Base-by-base conservation (phyloP, 345 rosid genomes). In the Boechera divaricarpa region DNA sequence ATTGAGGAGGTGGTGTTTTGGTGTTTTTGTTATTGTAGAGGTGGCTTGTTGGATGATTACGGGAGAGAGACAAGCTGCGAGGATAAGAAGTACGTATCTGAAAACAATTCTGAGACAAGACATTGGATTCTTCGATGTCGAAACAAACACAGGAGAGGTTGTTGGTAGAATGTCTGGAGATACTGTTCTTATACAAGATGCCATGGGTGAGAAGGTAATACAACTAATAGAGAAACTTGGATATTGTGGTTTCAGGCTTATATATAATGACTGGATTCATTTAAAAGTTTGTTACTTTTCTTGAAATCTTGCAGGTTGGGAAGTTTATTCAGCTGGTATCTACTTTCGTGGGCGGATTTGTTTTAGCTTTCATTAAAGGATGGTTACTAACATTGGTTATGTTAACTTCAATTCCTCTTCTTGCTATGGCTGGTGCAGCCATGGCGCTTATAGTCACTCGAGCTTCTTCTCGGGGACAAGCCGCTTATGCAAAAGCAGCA, bases 111-210 rank as follows among this genome's bases (percentile, higher is more conserved):
- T 91, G 54, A 84, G 91, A 79, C 97, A 91, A 75, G 95, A 91
- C 67, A 57, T 91, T 66, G 87, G 84, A 26, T 91, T 89, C 76
- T 91, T 91, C 39, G 97, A 91, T 49, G 84, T 81, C 39, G 91
- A 91, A 83, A 84, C 95, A 29, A 91, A 82, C 81, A 88, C 95
- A 0, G 97, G 97, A 38, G 97, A 91, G 85, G 91, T 91, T 42
- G 83, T 90, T 29, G 89, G 91, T 28, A 85, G 97, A 81, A 91
- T 91, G 97, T 89, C 97, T 9, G 95, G 97, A 10, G 97, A 91
- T 80, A 91, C 95, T 3, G 93, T 88, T 73, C 88, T 90, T 32
- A 91, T 91, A 48, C 97, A 90, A 83, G 93, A 91, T 36, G 97
- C 97, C 24, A 88, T 91, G 93, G 97, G 97, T 0, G 97, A 91